A percentile compares a stretch with the other conserved stretches of the same genome.
Evolutionary conservation across 495 filamentous ascomycete genomes (phyloP).

Genomic region (Sordaria brevicollis): DNA sequence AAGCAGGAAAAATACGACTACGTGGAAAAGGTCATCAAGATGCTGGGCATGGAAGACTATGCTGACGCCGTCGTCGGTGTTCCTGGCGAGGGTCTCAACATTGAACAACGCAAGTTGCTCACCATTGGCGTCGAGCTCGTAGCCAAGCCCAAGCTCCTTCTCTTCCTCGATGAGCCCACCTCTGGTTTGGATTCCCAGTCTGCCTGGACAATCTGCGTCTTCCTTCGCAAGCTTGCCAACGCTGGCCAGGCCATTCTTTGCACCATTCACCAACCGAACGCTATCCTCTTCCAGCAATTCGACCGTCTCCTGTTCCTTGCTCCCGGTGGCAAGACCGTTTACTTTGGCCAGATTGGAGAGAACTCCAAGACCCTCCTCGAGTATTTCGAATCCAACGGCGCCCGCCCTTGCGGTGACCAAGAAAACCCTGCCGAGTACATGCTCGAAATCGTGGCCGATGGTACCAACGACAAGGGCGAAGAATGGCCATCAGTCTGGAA

Average conservation of each 20-base stretch:
- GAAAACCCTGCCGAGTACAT: conserved; percentile 82
- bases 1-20: conserved; percentile 67
- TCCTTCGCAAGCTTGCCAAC: conserved; percentile 73
- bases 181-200: conserved; percentile 77
- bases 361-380: conserved; percentile 28
- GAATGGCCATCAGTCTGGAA: conserved; percentile 78
- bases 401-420: conserved; percentile 51
- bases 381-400: conserved; percentile 56
- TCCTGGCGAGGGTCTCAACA: conserved; percentile 50
- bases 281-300: conserved; percentile 64
- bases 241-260: conserved; percentile 63
- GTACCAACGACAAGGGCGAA: conserved; percentile 39
- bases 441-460: conserved; percentile 70
- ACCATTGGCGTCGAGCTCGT: conserved; percentile 91
- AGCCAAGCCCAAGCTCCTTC: conserved; percentile 67
- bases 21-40: conserved; percentile 79
- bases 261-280: conserved; percentile 71
- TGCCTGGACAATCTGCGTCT: conserved; percentile 72
- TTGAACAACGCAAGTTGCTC: conserved; percentile 49
- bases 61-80: conserved; percentile 77
- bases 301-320: conserved; percentile 60
- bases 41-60: conserved; percentile 73
- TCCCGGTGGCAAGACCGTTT: conserved; percentile 55
- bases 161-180: conserved; percentile 73
- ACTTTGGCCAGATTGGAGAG: conserved; percentile 49